Evolutionary conservation across 257 asterid genomes (phyloP), one percentile per base, ranked within the genome.

Genomic region (Scutellaria barbata): DNA sequence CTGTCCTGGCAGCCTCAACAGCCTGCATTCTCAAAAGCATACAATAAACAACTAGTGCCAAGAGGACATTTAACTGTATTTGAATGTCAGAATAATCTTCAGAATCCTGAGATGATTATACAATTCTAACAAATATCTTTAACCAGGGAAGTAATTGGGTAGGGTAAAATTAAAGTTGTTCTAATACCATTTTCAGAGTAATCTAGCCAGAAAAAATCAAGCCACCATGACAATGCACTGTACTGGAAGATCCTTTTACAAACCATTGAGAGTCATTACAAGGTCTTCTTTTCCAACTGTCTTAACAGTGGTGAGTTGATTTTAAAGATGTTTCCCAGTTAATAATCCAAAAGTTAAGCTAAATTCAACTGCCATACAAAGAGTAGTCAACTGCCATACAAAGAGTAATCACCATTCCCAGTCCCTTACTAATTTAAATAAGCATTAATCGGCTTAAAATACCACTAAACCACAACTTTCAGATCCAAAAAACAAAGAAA

Each of bases 1-100:
- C 91, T 25, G 76, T 72, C 77, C 77, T 88, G 66, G 99, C 98
- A 59, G 80, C 98, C 85, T 89, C 97, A 59, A 82, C 88, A 75
- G 99, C 99, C 99, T 95, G 82, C 66, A 77, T 39, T 71, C 46
- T 68, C 69, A 63, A 62, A 53, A 46, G n/a, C 76, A 74, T 55
- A 63, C 53, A 43, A 64, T 66, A 30, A 30, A 30, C 35, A 30
- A 30, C 2, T 30, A 30, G 5, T 30, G 35, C 35, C 3, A 5
- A 30, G 35, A 30, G 35, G 5, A 30, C 35, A 30, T 30, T 30
- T 30, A 30, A 4, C 4, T 30, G 5, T 2, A 30, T 30, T 0
- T 30, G 35, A 30, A 30, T 30, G 35, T 30, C 25, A 22, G 25
- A 2, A 22, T 22, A 22, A 22, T 22, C 35, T 30, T 30, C 35